A percentile compares a stretch with the other conserved stretches of the same genome.
These are phyloP conservation scores for Emiliania huxleyi DNA, from an alignment of 78 protist species.

Conservation along the genomic window DNA sequence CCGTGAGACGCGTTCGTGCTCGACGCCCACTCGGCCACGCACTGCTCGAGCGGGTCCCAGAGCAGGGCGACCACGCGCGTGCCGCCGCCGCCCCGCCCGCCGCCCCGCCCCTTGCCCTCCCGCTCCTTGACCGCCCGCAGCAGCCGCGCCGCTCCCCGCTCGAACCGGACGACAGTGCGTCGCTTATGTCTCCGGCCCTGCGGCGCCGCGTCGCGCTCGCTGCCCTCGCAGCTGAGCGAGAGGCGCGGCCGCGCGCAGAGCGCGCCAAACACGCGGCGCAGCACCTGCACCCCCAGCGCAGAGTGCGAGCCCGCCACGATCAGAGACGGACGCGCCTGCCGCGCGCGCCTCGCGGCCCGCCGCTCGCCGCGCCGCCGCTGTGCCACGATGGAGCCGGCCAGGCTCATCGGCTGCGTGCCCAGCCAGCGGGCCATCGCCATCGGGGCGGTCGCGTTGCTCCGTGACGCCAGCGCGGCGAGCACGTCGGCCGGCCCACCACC, in stretches of 20 bases:
- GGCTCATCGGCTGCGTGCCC: neutral
- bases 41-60: neutral
- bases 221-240: neutral
- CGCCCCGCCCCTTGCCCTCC: too few relatives aligned
- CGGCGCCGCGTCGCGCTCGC: neutral
- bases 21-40: neutral
- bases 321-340: neutral
- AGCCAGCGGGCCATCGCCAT: too few relatives aligned
- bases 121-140: neutral
- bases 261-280: neutral
- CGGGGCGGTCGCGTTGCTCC: too few relatives aligned
- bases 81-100: neutral
- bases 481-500: too few relatives aligned
- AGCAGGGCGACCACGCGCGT: neutral
- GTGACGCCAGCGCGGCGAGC: too few relatives aligned
- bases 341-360: neutral
- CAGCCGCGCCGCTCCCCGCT: neutral
- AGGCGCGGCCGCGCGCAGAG: neutral
- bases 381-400: neutral
- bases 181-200: too few relatives aligned
- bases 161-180: neutral
- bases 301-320: neutral
- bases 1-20: neutral
- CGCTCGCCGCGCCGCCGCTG: neutral
- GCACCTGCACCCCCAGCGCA: neutral